phyloP scores from a whole-genome alignment of 345 rosid species.

The Populus davidiana region DNA sequence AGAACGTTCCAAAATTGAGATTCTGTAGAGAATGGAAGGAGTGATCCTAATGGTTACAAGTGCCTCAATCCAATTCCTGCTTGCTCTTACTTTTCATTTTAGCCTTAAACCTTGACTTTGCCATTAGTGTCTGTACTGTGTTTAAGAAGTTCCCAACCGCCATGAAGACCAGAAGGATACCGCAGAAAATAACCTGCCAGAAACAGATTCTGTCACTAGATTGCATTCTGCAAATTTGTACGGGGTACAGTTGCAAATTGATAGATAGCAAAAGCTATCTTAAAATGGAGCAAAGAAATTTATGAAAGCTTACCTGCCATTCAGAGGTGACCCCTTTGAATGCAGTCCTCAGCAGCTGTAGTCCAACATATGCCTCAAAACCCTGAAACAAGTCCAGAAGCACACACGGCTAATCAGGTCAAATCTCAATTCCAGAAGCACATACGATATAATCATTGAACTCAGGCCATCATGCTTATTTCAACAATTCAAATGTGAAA shows the following conservation, averaged over 20 bases:
- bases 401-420: constrained; percentile 5
- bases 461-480: background rate
- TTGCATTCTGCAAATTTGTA: background rate
- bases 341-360: constrained; percentile 75
- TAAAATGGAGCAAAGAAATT: background rate
- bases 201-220: constrained; percentile 11
- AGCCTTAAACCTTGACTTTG: constrained; percentile 88
- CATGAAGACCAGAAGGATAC: constrained; percentile 80
- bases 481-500: background rate
- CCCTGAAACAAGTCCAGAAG: constrained; percentile 47
- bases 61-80: constrained; percentile 54
- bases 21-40: constrained; percentile 16
- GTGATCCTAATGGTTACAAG: constrained; percentile 8
- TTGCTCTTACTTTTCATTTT: constrained; percentile 94
- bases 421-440: background rate
- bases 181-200: constrained; percentile 77
- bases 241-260: background rate
- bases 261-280: background rate
- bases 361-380: constrained; percentile 89
- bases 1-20: constrained; percentile 23
- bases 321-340: constrained; percentile 66
- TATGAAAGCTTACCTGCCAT: constrained; percentile 68
- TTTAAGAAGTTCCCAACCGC: constrained; percentile 87
- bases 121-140: constrained; percentile 74
- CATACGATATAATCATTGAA: background rate